Evolutionary conservation across 495 filamentous ascomycete species (phyloP), one percentile per base, ranked within the genome.

Genomic region (Peziza echinospora): DNA sequence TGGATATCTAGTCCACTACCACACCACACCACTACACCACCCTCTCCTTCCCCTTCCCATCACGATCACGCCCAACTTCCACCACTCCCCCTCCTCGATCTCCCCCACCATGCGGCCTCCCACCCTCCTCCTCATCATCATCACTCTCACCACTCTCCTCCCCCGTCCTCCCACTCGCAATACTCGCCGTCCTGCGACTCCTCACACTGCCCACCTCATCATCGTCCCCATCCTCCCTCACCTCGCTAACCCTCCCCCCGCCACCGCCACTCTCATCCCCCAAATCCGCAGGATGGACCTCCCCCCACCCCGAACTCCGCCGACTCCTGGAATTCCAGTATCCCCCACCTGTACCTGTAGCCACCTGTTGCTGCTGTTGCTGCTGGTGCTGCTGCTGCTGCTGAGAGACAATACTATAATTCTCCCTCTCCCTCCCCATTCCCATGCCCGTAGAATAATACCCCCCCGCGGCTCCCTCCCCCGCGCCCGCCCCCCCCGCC

Each of bases 11-110:
- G n/a, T n/a, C 28, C 1, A 16, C 28, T 16, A 34, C 28, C 9
- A 9, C 28, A 16, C 28, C 28, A 34, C 28, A 34, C 22, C 41
- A 13, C 22, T 51, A 43, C 11, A 45, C 41, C 30, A 26, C 21
- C n/a, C 24, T 26, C 19, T 44, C 44, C 39, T n/a, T 45, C 25
- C 19, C 13, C 21, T 16, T 34, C 28, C 44, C 26, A 44, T 47
- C 28, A 24, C 25, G 43, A n/a, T 25, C 13, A 10, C 49, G 24
- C 34, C 22, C 41, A 13, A 26, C 26, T 10, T 13, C 42, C 24
- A 5, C 39, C 41, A 7, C 51, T 26, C 41, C 19, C 41, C 56
- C 56, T 28, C 58, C 56, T 21, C 45, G 47, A 42, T 58, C 50
- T 11, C 55, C 58, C 22, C 25, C 43, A 1, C 41, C 53, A 10